These are phyloP conservation scores for Suillus variegatus DNA, from an alignment of 768 basidiomycete genomes.

Conservation along the genomic window DNA sequence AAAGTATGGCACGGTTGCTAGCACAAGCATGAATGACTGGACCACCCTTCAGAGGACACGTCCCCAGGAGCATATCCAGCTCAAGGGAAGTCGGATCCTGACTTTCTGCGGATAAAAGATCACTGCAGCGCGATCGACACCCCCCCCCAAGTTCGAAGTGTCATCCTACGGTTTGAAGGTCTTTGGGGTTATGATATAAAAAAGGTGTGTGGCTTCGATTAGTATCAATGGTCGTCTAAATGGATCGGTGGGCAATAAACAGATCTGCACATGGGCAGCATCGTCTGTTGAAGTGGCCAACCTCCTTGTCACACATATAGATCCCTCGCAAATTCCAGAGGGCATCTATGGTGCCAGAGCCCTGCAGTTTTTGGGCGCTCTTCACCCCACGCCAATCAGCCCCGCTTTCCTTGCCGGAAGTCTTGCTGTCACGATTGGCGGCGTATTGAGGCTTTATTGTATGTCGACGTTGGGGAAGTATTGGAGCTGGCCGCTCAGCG, in stretches of 20 bases:
- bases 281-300: slow-evolving; percentile 16
- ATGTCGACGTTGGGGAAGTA: slow-evolving; percentile 22
- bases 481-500: slow-evolving; percentile 30
- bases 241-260: background rate
- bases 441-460: slow-evolving; percentile 24
- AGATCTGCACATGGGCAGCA: slow-evolving; percentile 28
- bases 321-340: background rate
- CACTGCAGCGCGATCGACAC: background rate
- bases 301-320: background rate
- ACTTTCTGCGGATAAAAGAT: background rate
- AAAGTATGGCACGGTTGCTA: background rate
- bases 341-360: background rate
- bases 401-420: slow-evolving; percentile 18
- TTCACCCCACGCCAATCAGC: slow-evolving; percentile 4
- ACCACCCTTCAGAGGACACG: background rate
- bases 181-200: background rate
- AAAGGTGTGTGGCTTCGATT: background rate
- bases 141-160: background rate
- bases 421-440: slow-evolving; percentile 19
- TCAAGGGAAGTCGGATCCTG: background rate
- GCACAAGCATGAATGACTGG: background rate
- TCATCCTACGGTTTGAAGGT: background rate
- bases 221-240: background rate
- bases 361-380: background rate
- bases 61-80: background rate